Evolutionary conservation across 2,329 filamentous ascomycete genomes (phyloP).

Genomic region (Aspergillus chevalieri): DNA sequence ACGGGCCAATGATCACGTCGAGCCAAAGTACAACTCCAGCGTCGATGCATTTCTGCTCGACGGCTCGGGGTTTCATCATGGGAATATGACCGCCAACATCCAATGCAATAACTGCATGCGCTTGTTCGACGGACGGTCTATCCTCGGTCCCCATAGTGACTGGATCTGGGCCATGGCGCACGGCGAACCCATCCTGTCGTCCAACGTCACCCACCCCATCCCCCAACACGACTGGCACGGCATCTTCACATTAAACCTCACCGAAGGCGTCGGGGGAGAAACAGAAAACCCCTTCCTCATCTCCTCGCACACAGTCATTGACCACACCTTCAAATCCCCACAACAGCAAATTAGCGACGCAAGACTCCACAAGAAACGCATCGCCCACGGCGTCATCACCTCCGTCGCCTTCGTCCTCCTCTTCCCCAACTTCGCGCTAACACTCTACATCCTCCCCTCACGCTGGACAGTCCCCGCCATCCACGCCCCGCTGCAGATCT

Average conservation of each 20-base stretch:
- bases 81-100: constrained; percentile 52
- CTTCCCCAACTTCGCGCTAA: constrained; percentile 26
- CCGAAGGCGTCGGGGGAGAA: constrained; percentile 45
- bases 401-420: constrained; percentile 38
- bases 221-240: constrained; percentile 40
- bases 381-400: constrained; percentile 29
- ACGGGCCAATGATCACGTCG: constrained; percentile 37
- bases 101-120: constrained; percentile 49
- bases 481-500: constrained; percentile 42
- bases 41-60: constrained; percentile 46
- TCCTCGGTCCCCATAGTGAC: constrained; percentile 36
- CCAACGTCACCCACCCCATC: constrained; percentile 40
- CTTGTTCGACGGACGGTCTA: constrained; percentile 48
- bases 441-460: constrained; percentile 30
- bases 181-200: constrained; percentile 44
- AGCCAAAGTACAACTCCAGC: constrained; percentile 38
- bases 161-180: constrained; percentile 49
- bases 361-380: constrained; percentile 13
- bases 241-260: constrained; percentile 43
- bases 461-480: constrained; percentile 40
- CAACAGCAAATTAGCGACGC: constrained; percentile 12
- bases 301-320: constrained; percentile 1
- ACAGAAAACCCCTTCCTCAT: constrained; percentile 27
- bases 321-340: constrained; percentile 5
- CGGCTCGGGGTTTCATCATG: constrained; percentile 48